Percentiles rank a stretch among this genome's conserved stretches.
These are phyloP conservation scores for Podospora sp. DNA, from an alignment of 495 filamentous ascomycete species.

Conservation along the genomic window DNA sequence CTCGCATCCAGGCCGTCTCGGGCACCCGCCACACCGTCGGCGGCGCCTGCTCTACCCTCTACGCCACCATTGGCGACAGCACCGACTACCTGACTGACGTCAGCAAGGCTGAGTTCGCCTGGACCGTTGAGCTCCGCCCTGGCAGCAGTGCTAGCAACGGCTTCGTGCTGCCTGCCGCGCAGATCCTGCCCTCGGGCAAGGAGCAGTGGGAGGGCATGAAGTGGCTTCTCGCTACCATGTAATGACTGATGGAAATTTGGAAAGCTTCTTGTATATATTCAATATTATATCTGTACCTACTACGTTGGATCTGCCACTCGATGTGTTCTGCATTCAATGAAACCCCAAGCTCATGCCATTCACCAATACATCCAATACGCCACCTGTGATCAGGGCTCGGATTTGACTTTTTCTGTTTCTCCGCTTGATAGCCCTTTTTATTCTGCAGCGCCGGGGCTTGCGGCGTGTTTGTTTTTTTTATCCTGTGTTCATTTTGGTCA, in stretches of 20 bases:
- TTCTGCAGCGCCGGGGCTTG: no score
- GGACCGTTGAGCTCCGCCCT: slow-evolving; percentile 55
- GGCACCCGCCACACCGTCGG: slow-evolving; percentile 55
- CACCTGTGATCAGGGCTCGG: no score
- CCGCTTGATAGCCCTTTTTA: no score
- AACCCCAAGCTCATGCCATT: no score
- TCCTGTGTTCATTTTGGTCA: no score
- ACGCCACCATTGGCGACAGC: slow-evolving; percentile 56
- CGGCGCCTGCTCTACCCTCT: slow-evolving; percentile 61
- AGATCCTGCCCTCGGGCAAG: slow-evolving; percentile 54
- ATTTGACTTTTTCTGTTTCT: no score
- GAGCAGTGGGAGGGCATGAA: slow-evolving; percentile 60
- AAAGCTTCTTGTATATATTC: neutral
- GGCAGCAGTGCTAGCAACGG: slow-evolving; percentile 47
- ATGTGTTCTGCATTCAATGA: no score
- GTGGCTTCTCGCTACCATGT: slow-evolving; percentile 55
- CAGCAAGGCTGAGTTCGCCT: slow-evolving; percentile 54
- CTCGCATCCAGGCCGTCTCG: slow-evolving; percentile 49
- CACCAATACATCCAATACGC: no score
- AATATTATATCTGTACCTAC: neutral
- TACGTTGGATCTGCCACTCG: no score
- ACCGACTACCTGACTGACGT: slow-evolving; percentile 60
- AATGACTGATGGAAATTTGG: neutral
- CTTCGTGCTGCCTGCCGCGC: slow-evolving; percentile 59
- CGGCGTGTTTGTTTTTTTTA: no score